These are phyloP conservation scores for Microdochium paspali DNA, from an alignment of 2,329 filamentous ascomycete species.

Conservation along the genomic window DNA sequence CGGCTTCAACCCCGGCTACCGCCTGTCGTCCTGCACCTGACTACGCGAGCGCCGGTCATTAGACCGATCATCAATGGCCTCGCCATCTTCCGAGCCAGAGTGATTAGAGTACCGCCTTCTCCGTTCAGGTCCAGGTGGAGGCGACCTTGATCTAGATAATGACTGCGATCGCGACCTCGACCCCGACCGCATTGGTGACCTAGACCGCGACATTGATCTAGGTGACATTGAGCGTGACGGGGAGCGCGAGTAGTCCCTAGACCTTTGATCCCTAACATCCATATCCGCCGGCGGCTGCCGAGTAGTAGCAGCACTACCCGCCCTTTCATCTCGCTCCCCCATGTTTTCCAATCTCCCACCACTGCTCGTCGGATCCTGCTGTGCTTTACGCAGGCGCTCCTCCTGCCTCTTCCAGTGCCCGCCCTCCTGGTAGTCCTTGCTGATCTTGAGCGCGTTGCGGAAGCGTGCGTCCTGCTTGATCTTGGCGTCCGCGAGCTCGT, in stretches of 20 bases:
- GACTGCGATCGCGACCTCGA: neutral
- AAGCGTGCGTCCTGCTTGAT: conserved; percentile 89
- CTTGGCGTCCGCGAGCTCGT: conserved; percentile 93
- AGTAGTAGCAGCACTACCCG: too few species aligned
- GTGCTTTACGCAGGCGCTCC: conserved; percentile 45
- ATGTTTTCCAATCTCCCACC: neutral
- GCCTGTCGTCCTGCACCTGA: neutral
- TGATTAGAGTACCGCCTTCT: neutral
- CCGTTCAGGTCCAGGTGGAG: neutral
- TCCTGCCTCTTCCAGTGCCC: conserved; percentile 80
- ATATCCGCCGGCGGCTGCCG: too few species aligned
- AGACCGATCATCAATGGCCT: neutral
- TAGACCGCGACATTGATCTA: neutral
- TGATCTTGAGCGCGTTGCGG: conserved; percentile 77
- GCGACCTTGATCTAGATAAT: neutral
- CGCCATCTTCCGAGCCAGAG: neutral
- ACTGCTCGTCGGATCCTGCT: conserved; percentile 20
- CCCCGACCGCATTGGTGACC: neutral
- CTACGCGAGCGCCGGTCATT: neutral
- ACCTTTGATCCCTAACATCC: neutral
- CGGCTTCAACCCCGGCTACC: neutral
- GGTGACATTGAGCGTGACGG: neutral
- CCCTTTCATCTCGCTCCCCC: conserved; percentile 1
- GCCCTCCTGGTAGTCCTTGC: conserved; percentile 76
- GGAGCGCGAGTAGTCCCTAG: neutral